Conservation (phyloP, 768 basidiomycete genomes). For the Gyrodon lividus region DNA sequence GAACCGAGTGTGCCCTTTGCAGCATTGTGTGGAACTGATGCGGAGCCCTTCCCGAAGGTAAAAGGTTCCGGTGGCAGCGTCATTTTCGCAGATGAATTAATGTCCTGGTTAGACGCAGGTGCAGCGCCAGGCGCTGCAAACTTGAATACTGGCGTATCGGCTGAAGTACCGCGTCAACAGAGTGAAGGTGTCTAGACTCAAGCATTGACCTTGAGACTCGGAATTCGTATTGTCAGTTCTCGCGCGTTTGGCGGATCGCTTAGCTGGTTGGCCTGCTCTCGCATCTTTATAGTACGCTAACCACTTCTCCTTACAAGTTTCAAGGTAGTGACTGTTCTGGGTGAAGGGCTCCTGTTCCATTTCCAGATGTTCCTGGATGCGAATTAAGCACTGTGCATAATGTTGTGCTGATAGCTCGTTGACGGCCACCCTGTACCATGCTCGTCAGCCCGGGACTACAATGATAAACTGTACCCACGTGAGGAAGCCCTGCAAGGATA, state of each 20-base stretch:
- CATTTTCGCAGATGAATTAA: too few species aligned
- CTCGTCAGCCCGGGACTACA: not conserved
- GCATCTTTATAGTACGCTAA: constrained; percentile 6
- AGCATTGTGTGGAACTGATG: too few species aligned
- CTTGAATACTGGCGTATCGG: too few species aligned
- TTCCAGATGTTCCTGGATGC: constrained; percentile 29
- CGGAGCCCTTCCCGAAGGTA: too few species aligned
- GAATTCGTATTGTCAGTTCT: not conserved
- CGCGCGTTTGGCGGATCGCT: not conserved
- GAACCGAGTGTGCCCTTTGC: too few species aligned
- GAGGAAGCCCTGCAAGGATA: constrained; percentile 26
- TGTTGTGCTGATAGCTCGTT: constrained; percentile 23
- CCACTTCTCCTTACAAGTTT: constrained; percentile 14
- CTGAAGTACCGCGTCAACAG: not conserved
- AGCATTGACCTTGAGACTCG: not conserved
- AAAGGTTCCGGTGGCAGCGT: too few species aligned
- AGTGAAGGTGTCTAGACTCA: not conserved
- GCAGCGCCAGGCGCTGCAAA: too few species aligned
- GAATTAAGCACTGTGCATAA: constrained; percentile 12
- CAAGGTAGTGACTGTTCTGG: constrained; percentile 20
- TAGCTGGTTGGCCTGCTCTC: not conserved
- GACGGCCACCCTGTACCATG: constrained; percentile 15
- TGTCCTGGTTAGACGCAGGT: too few species aligned
- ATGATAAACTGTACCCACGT: constrained; percentile 21
- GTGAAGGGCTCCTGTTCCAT: constrained; percentile 35